Evolutionary conservation across 768 basidiomycete genomes (phyloP), one percentile per base, ranked within the genome.

Genomic region (Hygrocybe punicea): DNA sequence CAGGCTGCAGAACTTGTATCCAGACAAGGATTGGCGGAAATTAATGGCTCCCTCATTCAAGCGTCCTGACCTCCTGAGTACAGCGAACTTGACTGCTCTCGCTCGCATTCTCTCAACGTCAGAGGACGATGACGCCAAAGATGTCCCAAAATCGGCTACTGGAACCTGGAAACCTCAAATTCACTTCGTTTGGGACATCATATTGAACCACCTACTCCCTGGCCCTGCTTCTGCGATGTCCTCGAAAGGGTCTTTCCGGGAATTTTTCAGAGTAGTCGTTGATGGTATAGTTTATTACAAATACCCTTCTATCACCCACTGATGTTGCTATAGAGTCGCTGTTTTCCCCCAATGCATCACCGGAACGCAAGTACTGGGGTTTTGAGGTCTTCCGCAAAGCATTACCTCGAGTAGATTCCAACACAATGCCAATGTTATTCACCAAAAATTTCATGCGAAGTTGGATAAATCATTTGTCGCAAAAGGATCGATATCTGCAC

Each of bases 391-490:
- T 98, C 73, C 83, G 86, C 64, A 87, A 84, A 60, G 85, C 92
- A 7, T 75, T 97, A 40, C 80, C 82, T 14, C 84, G 85, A 36
- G 80, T 91, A 29, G 76, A 80, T 14, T 71, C 83, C 16, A 72
- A 81, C 45, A 86, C 84, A 53, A 77, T 96, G 63, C 88, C 91
- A 0, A 86, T 92, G 81, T 77, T 98, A 34, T 94, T 99, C 69
- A 95, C 91, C 17, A 88, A 87, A 64, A 94, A 97, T 69, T 91
- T 97, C 65, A 94, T 98, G 89, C 86, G 93, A 36, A 87, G 88
- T 36, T 96, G 95, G 92, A 95, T 96, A 58, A 96, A 96, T 67
- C 94, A 98, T 70, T 79, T 99, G 19, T 89, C 92, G 0, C 86
- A 91, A 53, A 80, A 80, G 45, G 95, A 98, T 70, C 83, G 93